Evolutionary conservation across 768 basidiomycete genomes (phyloP), one percentile per base, ranked within the genome.

Genomic region (Hygrocybe punicea): DNA sequence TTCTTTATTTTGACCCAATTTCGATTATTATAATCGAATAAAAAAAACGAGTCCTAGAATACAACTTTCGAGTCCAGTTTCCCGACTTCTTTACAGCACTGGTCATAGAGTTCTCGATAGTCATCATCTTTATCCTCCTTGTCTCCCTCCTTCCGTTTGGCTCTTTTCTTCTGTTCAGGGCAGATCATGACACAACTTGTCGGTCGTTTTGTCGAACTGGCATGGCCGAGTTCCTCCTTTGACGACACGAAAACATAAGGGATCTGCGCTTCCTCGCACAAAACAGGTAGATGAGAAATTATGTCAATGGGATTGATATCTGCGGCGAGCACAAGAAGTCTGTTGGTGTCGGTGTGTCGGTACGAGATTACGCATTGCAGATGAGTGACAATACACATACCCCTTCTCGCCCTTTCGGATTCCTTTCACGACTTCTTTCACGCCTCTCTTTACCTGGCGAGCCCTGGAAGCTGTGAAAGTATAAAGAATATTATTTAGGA

Each of bases 261-360:
- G 69, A 93, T 87, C 36, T 85, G 79, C 9, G 93, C 89, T 70
- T 99, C 97, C 76, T 99, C 97, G 47, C 91, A 88, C 68, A 99
- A 78, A 9, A 98, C 78, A 5, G 97, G 97, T 51, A 99, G 79
- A 75, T 98, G 97, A 34, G 95, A 95, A 65, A 98, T 94, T 63
- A 99, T 97, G 76, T 99, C 97, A 66, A 98, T 89, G 10, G 97
- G 97, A 59, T 91, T 96, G 70, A 98, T 98, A 73, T 98, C 96
- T 37, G 89, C 94, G 4, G 97, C 97, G 58, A 99, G 84, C 56
- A 99, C 76, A 29, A 99, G 83, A 34, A 99, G 77, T 19, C 93
- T 95, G 62, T 49, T 24, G 34, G 14, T 48, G 4, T 44, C 23
- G n/a, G n/a, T n/a, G n/a, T n/a, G n/a, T n/a, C n/a, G n/a, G n/a